These are phyloP conservation scores for Penicillium sp. DNA, from an alignment of 2,329 filamentous ascomycete species.

Conservation along the genomic window DNA sequence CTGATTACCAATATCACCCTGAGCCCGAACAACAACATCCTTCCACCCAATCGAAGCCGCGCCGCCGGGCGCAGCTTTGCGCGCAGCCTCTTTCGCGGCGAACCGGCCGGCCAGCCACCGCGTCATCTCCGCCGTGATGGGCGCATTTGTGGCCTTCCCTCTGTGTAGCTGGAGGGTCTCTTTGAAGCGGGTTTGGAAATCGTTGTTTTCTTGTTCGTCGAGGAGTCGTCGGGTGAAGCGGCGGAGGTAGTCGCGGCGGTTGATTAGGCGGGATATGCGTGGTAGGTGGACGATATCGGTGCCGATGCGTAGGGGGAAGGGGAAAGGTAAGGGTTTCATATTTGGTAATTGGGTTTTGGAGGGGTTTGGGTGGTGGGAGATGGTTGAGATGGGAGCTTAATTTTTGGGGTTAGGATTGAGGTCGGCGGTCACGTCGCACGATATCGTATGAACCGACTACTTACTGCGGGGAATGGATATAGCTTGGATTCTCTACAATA, in stretches of 20 bases:
- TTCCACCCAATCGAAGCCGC: slow-evolving; percentile 58
- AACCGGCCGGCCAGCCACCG: slow-evolving; percentile 52
- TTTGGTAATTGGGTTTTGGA: not conserved
- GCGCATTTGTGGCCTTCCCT: not conserved
- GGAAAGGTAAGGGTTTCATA: slow-evolving; percentile 50
- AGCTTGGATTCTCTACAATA: not conserved
- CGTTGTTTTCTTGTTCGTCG: slow-evolving; percentile 36
- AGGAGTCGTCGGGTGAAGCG: slow-evolving; percentile 43
- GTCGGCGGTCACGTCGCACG: not conserved
- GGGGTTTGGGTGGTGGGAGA: not conserved
- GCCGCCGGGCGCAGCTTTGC: slow-evolving; percentile 60
- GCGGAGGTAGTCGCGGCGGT: slow-evolving; percentile 35
- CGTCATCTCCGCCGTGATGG: slow-evolving; percentile 33
- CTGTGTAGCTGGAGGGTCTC: slow-evolving; percentile 6
- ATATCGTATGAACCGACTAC: not conserved
- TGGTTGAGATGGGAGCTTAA: not conserved
- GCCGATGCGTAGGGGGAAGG: slow-evolving; percentile 64
- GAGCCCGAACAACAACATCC: slow-evolving; percentile 50
- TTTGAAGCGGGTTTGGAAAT: slow-evolving; percentile 35
- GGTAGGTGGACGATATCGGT: slow-evolving; percentile 71
- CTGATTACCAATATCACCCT: slow-evolving; percentile 12
- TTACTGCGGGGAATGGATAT: not conserved
- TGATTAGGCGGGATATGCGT: slow-evolving; percentile 60
- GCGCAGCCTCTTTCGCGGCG: slow-evolving; percentile 69
- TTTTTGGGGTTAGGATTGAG: too few species aligned